phyloP scores from a whole-genome alignment of 192 early-diverging fungal species.

The Coemansia asiatica region DNA sequence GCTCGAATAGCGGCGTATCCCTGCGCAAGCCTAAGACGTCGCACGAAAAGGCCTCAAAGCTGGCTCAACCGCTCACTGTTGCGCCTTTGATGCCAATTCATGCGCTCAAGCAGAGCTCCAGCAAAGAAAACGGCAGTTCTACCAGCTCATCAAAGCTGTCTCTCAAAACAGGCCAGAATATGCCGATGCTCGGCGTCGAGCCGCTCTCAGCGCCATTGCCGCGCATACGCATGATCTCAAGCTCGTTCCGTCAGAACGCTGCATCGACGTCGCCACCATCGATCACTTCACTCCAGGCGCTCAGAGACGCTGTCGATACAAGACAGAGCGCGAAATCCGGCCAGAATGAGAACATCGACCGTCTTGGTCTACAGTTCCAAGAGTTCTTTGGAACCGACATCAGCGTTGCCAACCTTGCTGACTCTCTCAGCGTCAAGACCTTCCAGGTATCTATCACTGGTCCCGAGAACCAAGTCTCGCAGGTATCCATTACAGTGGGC shows the following conservation, averaged over 20 bases:
- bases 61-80: conserved; percentile 3
- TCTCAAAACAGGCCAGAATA: conserved; percentile 16
- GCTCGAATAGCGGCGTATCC: conserved; percentile 6
- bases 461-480: conserved; percentile 75
- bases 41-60: conserved; percentile 7
- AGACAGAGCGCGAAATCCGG: conserved; percentile 8
- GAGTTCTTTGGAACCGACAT: conserved; percentile 57
- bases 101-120: neutral
- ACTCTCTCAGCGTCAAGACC: conserved; percentile 48
- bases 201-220: conserved; percentile 44
- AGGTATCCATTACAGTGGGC: conserved; percentile 73
- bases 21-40: conserved; percentile 27
- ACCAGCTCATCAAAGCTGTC: conserved; percentile 19
- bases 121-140: neutral
- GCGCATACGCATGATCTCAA: conserved; percentile 36
- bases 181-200: conserved; percentile 18
- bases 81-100: conserved; percentile 8
- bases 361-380: conserved; percentile 49
- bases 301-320: conserved; percentile 21
- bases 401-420: conserved; percentile 48
- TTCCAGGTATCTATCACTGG: conserved; percentile 76
- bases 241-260: conserved; percentile 12
- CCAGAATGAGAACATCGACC: conserved; percentile 39
- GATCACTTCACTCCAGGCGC: conserved; percentile 18
- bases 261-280: conserved; percentile 19